Conservation (phyloP, 768 basidiomycete genomes). For the Lactarius tabidus region DNA sequence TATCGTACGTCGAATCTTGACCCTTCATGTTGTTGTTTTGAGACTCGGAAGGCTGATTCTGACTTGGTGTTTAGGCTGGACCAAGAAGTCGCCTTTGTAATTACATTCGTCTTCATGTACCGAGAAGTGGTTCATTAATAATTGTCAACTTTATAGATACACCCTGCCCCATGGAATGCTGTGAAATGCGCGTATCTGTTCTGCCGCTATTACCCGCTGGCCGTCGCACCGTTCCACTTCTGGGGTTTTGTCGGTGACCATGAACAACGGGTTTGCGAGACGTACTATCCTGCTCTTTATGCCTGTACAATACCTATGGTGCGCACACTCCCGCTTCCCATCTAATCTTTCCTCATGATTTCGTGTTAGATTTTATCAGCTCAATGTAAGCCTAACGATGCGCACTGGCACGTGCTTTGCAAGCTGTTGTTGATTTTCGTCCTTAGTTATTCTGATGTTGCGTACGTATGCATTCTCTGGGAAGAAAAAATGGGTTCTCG, state of each 20-base stretch:
- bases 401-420: neutral
- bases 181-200: conserved; percentile 21
- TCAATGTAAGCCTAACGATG: conserved; percentile 6
- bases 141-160: conserved; percentile 7
- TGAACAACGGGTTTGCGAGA: neutral
- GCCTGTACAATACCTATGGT: conserved; percentile 12
- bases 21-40: too few relatives aligned
- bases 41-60: too few relatives aligned
- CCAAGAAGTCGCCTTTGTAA: too few relatives aligned
- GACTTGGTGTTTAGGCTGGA: too few relatives aligned
- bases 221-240: conserved; percentile 12
- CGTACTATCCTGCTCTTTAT: conserved; percentile 12
- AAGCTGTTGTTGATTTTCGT: neutral
- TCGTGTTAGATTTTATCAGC: conserved; percentile 6
- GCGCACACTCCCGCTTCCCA: neutral
- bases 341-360: neutral
- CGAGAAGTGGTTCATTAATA: too few relatives aligned
- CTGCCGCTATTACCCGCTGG: conserved; percentile 20
- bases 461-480: conserved; percentile 24
- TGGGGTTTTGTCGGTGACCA: conserved; percentile 15
- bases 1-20: too few relatives aligned
- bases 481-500: neutral
- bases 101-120: too few relatives aligned
- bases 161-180: conserved; percentile 12
- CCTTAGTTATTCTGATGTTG: conserved; percentile 20